Base-by-base conservation (phyloP, 768 basidiomycete species). In the Suillus alpinus region DNA sequence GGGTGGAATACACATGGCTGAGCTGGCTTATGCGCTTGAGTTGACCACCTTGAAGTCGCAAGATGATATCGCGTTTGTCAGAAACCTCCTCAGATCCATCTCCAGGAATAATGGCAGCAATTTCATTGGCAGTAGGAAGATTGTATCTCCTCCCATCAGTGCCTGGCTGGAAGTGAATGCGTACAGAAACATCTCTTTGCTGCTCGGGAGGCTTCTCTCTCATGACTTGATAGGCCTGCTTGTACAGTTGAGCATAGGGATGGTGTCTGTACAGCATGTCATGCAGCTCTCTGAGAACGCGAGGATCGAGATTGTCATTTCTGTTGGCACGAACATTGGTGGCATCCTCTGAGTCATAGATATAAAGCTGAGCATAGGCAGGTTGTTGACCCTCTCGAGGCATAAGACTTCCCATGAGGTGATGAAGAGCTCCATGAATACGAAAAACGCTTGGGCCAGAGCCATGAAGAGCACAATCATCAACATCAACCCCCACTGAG, bases 51-150 rank as follows among this genome's bases (percentile, higher is more conserved):
- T 63, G 58, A 2, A 63, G 53, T 0, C 59, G 52, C 3, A 80
- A 41, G 6, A 81, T 59, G 16, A 81, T 78, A 40, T 83, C 78
- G 6, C 67, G 37, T 20, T 61, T 29, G 1, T 67, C 61, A 1
- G 56, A 39, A 0, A 47, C 41, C 26, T 36, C 32, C 12, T 70
- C 26, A 18, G 61, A 36, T 7, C 65, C 71, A 69, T 71, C 64
- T 8, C 70, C 74, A 56, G 78, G 76, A 29, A 83, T 40, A 41
- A 84, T 71, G 0, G 76, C 74, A 43, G 78, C 78, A 59, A 83
- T 70, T 52, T 82, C 79, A 59, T 75, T 65, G 0, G 74, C 70
- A 51, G 75, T 77, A 1, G 82, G 81, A 0, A 78, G 60, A 63
- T 83, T 83, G 56, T 84, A 81, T 13, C 71, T 57, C 5, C 77